A percentile compares a stretch with the other conserved stretches of the same genome.
These are phyloP conservation scores for Trematosphaeria pertusa DNA, from an alignment of 2,329 filamentous ascomycete species.

Conservation along the genomic window DNA sequence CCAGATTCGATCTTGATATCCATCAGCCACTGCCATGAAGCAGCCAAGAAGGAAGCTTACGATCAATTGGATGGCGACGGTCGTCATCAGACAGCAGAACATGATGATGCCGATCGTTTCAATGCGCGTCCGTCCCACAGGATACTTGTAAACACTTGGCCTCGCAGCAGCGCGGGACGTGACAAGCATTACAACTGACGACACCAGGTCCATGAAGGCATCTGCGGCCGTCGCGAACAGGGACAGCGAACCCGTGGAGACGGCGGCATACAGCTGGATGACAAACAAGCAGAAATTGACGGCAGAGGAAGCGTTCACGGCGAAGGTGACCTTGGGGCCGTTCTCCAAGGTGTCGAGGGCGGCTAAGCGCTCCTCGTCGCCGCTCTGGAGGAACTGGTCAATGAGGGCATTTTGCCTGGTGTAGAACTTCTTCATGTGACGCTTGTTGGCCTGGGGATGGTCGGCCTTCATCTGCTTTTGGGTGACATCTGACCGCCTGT, in stretches of 20 bases:
- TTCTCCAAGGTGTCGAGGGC: slow-evolving; percentile 60
- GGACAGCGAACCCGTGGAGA: slow-evolving; percentile 66
- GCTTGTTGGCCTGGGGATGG: slow-evolving; percentile 51
- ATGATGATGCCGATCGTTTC: slow-evolving; percentile 71
- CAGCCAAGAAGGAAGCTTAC: slow-evolving; percentile 46
- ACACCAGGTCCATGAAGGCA: slow-evolving; percentile 71
- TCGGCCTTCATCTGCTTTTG: slow-evolving; percentile 57
- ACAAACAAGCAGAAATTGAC: slow-evolving; percentile 59
- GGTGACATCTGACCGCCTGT: slow-evolving; percentile 45
- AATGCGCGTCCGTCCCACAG: slow-evolving; percentile 67
- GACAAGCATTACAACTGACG: slow-evolving; percentile 67
- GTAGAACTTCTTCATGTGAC: slow-evolving; percentile 52
- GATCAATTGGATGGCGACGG: slow-evolving; percentile 68
- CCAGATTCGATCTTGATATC: slow-evolving; percentile 60
- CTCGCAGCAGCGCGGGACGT: slow-evolving; percentile 66
- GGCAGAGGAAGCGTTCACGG: slow-evolving; percentile 46
- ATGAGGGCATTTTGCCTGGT: slow-evolving; percentile 50
- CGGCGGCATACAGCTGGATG: slow-evolving; percentile 66
- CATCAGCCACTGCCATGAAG: slow-evolving; percentile 27
- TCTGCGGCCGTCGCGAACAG: slow-evolving; percentile 71
- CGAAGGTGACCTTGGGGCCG: slow-evolving; percentile 48
- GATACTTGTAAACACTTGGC: slow-evolving; percentile 68
- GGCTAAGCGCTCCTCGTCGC: slow-evolving; percentile 62
- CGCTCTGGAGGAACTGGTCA: slow-evolving; percentile 60
- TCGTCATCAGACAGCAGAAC: slow-evolving; percentile 72